These are phyloP conservation scores for Pezicula radicicola DNA, from an alignment of 2,329 filamentous ascomycete genomes.

Conservation along the genomic window DNA sequence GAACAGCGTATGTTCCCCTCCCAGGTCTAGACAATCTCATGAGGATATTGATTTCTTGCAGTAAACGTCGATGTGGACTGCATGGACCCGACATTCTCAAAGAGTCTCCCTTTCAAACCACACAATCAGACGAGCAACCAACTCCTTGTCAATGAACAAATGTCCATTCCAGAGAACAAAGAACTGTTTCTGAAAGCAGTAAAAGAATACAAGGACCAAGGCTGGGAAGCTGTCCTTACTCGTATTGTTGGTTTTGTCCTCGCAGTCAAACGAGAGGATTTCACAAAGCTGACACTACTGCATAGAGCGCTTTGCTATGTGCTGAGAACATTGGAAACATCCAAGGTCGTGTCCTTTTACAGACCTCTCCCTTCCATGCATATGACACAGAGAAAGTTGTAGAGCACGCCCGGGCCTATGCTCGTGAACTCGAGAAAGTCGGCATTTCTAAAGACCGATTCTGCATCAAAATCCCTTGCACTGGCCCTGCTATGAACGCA, in stretches of 20 bases:
- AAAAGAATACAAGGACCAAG: constrained; percentile 40
- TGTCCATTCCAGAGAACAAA: constrained; percentile 39
- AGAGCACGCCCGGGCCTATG: constrained; percentile 43
- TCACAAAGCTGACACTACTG: not conserved
- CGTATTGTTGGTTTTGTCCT: constrained; percentile 31
- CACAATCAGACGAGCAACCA: constrained; percentile 51
- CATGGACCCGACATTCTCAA: constrained; percentile 48
- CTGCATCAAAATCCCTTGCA: constrained; percentile 50
- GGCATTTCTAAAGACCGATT: constrained; percentile 43
- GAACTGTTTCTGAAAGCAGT: constrained; percentile 38
- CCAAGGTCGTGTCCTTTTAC: constrained; percentile 44
- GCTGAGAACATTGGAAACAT: constrained; percentile 40
- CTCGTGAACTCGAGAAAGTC: constrained; percentile 39
- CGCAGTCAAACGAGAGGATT: not conserved
- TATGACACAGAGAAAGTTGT: constrained; percentile 43
- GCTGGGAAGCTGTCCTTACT: constrained; percentile 46
- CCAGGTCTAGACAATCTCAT: too few relatives aligned
- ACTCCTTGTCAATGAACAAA: constrained; percentile 43
- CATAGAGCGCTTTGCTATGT: constrained; percentile 5
- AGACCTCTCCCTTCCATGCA: constrained; percentile 43
- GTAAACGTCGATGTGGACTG: constrained; percentile 50
- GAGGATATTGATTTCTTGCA: constrained; percentile 15
- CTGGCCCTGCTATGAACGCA: constrained; percentile 43
- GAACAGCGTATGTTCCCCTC: constrained; percentile 31
- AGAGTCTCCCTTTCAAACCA: constrained; percentile 39